Percentiles rank a stretch among this genome's conserved stretches.
These are phyloP conservation scores for Phialophora chinensis DNA, from an alignment of 2,329 filamentous ascomycete species.

Conservation along the genomic window DNA sequence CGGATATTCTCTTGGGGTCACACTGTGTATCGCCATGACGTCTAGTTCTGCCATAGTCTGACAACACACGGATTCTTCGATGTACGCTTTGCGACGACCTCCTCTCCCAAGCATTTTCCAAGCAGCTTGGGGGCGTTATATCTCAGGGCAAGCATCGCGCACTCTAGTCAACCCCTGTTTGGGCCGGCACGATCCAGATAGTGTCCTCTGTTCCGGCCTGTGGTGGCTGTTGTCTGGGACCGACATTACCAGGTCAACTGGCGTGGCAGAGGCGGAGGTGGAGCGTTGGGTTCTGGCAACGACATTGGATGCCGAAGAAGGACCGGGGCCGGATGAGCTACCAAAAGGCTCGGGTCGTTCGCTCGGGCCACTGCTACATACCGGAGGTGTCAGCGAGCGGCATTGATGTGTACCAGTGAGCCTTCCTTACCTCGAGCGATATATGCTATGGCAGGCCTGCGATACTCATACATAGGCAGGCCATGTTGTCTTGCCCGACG, in stretches of 20 bases:
- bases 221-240: background rate
- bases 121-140: background rate
- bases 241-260: slow-evolving; percentile 9
- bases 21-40: background rate
- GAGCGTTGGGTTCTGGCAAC: background rate
- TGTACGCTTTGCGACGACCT: background rate
- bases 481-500: background rate
- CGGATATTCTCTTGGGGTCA: background rate
- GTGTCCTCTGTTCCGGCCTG: background rate
- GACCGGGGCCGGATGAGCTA: background rate
- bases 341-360: background rate
- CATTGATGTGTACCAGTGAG: background rate
- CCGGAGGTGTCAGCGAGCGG: background rate
- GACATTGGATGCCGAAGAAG: slow-evolving; percentile 16
- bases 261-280: background rate
- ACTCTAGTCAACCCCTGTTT: background rate
- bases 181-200: background rate
- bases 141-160: background rate
- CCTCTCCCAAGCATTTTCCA: background rate
- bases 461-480: slow-evolving; percentile 3
- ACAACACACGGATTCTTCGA: background rate
- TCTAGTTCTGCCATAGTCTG: background rate
- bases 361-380: background rate
- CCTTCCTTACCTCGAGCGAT: background rate
- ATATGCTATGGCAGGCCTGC: background rate